Conservation (phyloP, 2,329 filamentous ascomycete species). For the Trematosphaeria pertusa region DNA sequence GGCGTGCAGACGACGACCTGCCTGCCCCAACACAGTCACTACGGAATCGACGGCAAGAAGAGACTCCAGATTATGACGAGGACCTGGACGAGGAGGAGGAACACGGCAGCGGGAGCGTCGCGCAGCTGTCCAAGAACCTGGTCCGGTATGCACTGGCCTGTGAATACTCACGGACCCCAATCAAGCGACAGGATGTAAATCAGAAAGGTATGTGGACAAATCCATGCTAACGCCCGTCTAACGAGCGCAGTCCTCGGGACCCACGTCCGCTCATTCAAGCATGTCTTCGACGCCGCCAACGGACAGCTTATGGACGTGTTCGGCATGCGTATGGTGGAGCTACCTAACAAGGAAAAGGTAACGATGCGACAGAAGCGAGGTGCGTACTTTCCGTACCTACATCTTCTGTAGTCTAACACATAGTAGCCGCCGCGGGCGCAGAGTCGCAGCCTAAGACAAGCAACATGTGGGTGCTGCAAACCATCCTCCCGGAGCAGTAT, state of each 20-base stretch:
- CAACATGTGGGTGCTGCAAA: conserved; percentile 79
- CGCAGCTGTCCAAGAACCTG: conserved; percentile 65
- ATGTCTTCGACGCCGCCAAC: conserved; percentile 80
- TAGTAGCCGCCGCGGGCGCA: conserved; percentile 61
- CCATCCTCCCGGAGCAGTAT: conserved; percentile 72
- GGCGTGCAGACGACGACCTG: conserved; percentile 17
- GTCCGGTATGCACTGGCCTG: conserved; percentile 67
- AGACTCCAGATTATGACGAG: conserved; percentile 25
- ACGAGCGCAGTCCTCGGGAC: conserved; percentile 68
- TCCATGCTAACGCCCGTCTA: too few relatives aligned
- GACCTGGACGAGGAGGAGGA: conserved; percentile 23
- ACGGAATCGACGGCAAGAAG: conserved; percentile 23
- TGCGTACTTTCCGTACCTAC: conserved; percentile 39
- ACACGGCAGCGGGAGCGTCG: conserved; percentile 37
- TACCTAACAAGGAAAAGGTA: conserved; percentile 81
- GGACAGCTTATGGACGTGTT: conserved; percentile 72
- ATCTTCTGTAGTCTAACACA: not conserved
- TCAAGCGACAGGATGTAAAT: conserved; percentile 65
- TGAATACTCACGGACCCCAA: conserved; percentile 65
- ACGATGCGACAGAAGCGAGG: conserved; percentile 81
- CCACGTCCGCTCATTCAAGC: conserved; percentile 73
- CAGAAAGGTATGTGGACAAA: conserved; percentile 58
- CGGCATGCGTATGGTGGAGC: conserved; percentile 90
- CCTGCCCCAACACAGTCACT: conserved; percentile 28
- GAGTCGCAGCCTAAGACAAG: conserved; percentile 59